A percentile compares a stretch with the other conserved stretches of the same genome.
phyloP scores from a whole-genome alignment of 129 eudicot genomes.

The Lonicera japonica region DNA sequence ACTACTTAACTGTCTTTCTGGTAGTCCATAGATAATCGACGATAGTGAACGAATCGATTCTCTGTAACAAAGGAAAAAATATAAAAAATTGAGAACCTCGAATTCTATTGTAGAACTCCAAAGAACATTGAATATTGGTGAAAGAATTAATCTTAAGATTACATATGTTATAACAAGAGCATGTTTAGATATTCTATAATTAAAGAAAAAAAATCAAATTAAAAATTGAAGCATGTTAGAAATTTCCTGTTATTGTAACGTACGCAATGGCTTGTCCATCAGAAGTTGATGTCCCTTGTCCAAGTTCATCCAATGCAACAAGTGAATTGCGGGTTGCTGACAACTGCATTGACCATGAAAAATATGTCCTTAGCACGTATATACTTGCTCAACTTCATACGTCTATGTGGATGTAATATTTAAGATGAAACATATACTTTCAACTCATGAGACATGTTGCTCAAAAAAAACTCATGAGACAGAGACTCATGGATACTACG shows the following conservation, averaged over 20 bases:
- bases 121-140: background rate
- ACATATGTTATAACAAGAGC: background rate
- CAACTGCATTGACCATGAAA: constrained; percentile 41
- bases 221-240: background rate
- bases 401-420: background rate
- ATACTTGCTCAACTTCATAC: background rate
- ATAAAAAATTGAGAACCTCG: background rate
- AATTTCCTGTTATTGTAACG: constrained; percentile 13
- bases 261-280: constrained; percentile 99
- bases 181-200: too few relatives aligned
- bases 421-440: too few relatives aligned
- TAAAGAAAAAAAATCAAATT: too few relatives aligned
- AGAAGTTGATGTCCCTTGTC: constrained; percentile 97
- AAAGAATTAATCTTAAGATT: background rate
- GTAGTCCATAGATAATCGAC: constrained; percentile 75
- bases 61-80: constrained; percentile 35
- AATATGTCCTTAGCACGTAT: constrained; percentile 1
- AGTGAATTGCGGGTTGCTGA: constrained; percentile 80
- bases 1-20: constrained; percentile 54
- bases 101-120: background rate
- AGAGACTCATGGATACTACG: too few relatives aligned
- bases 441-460: too few relatives aligned
- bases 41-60: constrained; percentile 98
- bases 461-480: too few relatives aligned
- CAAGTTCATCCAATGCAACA: constrained; percentile 98